Percentiles rank a stretch among this genome's conserved stretches.
Conservation (phyloP, 139 green algal genomes). For the Asterochloris erici region DNA sequence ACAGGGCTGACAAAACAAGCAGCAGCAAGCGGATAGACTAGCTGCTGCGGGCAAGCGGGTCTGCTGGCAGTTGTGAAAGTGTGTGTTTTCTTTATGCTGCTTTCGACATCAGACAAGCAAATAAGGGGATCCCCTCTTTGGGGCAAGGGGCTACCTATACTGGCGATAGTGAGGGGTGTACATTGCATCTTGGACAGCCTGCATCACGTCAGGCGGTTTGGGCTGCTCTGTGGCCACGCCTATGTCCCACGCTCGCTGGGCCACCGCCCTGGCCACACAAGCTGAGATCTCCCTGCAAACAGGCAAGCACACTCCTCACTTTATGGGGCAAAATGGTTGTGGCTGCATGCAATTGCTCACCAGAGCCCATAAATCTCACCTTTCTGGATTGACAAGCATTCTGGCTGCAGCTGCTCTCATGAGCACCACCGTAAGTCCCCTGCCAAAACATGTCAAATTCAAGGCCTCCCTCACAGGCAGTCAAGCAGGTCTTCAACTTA, state of each 20-base stretch:
- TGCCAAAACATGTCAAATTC: too few relatives aligned
- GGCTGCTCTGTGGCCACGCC: constrained; percentile 79
- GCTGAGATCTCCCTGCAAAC: constrained; percentile 44
- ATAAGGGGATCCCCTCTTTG: too few relatives aligned
- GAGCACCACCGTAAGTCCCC: too few relatives aligned
- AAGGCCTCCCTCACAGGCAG: too few relatives aligned
- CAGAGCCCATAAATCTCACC: too few relatives aligned
- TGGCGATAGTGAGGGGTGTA: constrained; percentile 67
- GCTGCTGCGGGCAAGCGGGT: neutral
- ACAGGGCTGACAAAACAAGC: too few relatives aligned
- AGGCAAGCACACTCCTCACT: constrained; percentile 1
- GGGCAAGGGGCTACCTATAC: constrained; percentile 29
- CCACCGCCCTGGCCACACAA: constrained; percentile 64
- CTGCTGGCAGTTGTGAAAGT: neutral
- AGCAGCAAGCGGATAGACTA: neutral
- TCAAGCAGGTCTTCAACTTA: too few relatives aligned
- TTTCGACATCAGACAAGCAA: too few relatives aligned
- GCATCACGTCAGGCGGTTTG: constrained; percentile 73
- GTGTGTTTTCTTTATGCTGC: neutral
- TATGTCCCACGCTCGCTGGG: constrained; percentile 68
- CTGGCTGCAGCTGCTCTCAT: too few relatives aligned
- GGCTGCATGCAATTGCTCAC: too few relatives aligned
- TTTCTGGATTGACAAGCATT: too few relatives aligned
- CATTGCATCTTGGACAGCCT: constrained; percentile 50
- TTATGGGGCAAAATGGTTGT: too few relatives aligned